phyloP scores from a whole-genome alignment of 2,329 filamentous ascomycete species.

The Neopestalotiopsis sp. region DNA sequence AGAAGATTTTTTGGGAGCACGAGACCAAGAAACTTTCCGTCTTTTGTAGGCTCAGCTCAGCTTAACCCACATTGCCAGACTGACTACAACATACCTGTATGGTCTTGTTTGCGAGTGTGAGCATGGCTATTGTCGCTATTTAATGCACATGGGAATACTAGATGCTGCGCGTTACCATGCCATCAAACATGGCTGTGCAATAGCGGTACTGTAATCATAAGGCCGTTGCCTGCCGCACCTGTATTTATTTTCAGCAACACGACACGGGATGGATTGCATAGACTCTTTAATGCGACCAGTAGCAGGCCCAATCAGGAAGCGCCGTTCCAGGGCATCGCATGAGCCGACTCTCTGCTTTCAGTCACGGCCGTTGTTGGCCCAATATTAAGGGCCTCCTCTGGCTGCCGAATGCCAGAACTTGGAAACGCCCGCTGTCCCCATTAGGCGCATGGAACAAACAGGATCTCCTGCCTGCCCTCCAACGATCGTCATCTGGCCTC shows the following conservation, averaged over 20 bases:
- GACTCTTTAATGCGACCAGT: slow-evolving; percentile 29
- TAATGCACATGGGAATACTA: background rate
- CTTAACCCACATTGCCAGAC: too few relatives aligned
- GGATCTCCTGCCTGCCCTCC: slow-evolving; percentile 6
- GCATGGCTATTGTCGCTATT: background rate
- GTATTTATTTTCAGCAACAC: slow-evolving; percentile 27
- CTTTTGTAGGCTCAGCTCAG: too few relatives aligned
- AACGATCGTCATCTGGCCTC: slow-evolving; percentile 17
- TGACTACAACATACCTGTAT: too few relatives aligned
- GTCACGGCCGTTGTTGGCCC: slow-evolving; percentile 15
- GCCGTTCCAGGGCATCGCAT: slow-evolving; percentile 4
- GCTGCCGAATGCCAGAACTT: slow-evolving; percentile 7
- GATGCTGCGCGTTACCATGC: background rate
- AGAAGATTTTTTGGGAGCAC: too few relatives aligned
- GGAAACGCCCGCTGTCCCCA: slow-evolving; percentile 16
- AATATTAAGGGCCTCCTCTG: slow-evolving; percentile 10
- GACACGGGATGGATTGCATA: slow-evolving; percentile 23
- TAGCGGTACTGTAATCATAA: background rate
- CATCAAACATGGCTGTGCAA: slow-evolving; percentile 14
- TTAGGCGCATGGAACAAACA: slow-evolving; percentile 9
- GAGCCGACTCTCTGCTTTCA: slow-evolving; percentile 13
- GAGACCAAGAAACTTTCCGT: too few relatives aligned
- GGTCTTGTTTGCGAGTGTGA: background rate
- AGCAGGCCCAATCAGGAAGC: slow-evolving; percentile 15
- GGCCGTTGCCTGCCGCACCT: slow-evolving; percentile 18